A percentile compares a stretch with the other conserved stretches of the same genome.
These are phyloP conservation scores for Candida glucosophila DNA, from an alignment of 1,139 yeast species.

Conservation along the genomic window DNA sequence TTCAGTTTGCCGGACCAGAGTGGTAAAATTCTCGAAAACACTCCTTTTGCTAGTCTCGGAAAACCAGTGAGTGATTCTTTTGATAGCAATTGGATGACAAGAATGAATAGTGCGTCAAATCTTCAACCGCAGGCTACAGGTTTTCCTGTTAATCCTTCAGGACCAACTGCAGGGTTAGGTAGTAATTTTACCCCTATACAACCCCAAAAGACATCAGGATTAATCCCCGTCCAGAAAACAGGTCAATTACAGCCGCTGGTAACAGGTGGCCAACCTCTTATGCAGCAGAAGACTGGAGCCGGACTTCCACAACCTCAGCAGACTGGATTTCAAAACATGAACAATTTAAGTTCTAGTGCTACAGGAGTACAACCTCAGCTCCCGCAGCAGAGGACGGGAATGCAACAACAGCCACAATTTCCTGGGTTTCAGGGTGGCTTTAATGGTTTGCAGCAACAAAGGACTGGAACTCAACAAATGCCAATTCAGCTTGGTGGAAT, in stretches of 20 bases:
- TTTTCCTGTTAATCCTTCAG: no score
- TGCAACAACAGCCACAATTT: no score
- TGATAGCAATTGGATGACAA: conserved; percentile 17
- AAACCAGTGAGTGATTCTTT: conserved; percentile 9
- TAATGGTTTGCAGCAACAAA: conserved; percentile 31
- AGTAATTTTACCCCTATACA: conserved; percentile 37
- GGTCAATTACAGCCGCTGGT: conserved; percentile 2
- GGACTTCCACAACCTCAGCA: no score
- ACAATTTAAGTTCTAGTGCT: conserved; percentile 1
- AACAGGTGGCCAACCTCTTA: not conserved
- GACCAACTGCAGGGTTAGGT: no score
- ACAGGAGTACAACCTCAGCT: not conserved
- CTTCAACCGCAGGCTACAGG: conserved; percentile 31
- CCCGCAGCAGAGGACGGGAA: no score
- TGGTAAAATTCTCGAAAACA: conserved; percentile 30
- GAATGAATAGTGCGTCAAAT: conserved; percentile 6
- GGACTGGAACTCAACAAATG: conserved; percentile 17
- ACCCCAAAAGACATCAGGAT: conserved; percentile 41
- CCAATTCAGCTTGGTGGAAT: conserved; percentile 17
- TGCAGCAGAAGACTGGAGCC: conserved; percentile 1
- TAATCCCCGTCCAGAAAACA: conserved; percentile 36
- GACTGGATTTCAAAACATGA: no score
- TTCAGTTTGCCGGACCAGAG: conserved; percentile 65
- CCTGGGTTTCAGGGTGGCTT: no score
- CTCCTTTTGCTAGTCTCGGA: conserved; percentile 34